Base-by-base conservation (phyloP, 495 filamentous ascomycete species). In the Xylaria grammica region DNA sequence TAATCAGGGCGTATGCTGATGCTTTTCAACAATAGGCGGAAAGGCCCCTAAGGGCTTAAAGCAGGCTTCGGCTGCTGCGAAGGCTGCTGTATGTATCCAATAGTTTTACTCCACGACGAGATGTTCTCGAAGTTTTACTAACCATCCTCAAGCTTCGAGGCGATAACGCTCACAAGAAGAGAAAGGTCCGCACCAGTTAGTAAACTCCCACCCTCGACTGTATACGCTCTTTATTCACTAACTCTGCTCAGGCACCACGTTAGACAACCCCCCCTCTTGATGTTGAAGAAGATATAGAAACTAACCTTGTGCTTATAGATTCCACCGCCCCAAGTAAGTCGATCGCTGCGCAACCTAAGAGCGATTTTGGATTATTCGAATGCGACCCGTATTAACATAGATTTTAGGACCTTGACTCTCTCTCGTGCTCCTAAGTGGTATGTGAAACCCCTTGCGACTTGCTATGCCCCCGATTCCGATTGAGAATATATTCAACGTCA, bases 111-210 rank as follows among this genome's bases (percentile, higher is more conserved):
- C 29, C 9, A 9, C 15, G 42, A 29, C 7, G 13, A 29, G 4
- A 8, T 9, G 20, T 51, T 7, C 30, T 38, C 17, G 29, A 13
- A 26, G 22, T 19, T 24, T 51, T 26, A 44, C 52, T 58, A 27
- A 64, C 53, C 19, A 20, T 26, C 29, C 27, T 9, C 8, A 20
- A 64, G 62, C 62, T 64, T 32, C 42, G 45, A 13, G 62, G 62
- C 52, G 72, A 74, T 59, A 83, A 92, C 81, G 84, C 90, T 75
- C 87, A 94, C 84, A 97, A 97, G 86, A 82, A 87, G 78, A 89
- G 89, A 84, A 98, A 98, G 86, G 87, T 96, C 79, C 89, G 95
- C 75, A 86, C 86, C 67, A 92, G n/a, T n/a, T n/a, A n/a, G n/a
- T n/a, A n/a, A n/a, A n/a, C n/a, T n/a, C n/a, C n/a, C n/a, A n/a